Evolutionary conservation across 2,329 filamentous ascomycete genomes (phyloP).

Genomic region (Cordyceps javanica): DNA sequence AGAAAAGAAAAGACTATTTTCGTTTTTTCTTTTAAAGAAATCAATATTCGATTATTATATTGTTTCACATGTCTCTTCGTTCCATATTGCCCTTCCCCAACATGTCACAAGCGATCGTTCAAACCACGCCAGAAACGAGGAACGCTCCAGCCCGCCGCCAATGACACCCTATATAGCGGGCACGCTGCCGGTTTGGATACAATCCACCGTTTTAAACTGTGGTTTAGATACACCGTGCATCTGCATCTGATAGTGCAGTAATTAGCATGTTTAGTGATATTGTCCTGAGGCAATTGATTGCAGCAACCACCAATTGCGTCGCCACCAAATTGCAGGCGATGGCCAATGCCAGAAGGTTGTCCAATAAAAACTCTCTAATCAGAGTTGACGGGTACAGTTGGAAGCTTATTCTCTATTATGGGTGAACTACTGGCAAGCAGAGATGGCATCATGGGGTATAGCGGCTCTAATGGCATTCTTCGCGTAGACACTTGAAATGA

Average conservation of each 20-base stretch:
- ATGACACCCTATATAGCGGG: not conserved
- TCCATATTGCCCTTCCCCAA: not conserved
- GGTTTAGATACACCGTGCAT: not conserved
- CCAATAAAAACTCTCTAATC: no score
- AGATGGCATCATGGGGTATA: not conserved
- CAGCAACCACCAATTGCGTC: no score
- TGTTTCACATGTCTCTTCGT: not conserved
- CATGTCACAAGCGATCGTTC: not conserved
- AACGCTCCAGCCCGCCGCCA: not conserved
- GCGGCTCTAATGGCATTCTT: no score
- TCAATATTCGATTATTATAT: not conserved
- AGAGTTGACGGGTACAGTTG: no score
- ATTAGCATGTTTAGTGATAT: not conserved
- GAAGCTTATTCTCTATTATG: no score
- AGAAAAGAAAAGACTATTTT: not conserved
- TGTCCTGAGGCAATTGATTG: no score
- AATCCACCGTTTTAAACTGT: constrained; percentile 3
- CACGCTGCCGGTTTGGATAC: not conserved
- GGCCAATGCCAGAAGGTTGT: no score
- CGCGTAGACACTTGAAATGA: not conserved
- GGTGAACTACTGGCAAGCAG: no score
- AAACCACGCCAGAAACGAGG: not conserved
- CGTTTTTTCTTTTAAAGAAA: not conserved
- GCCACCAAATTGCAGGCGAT: no score
- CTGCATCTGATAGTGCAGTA: not conserved